phyloP scores from a whole-genome alignment of 106 monocot species.

The Triglochin maritima region DNA sequence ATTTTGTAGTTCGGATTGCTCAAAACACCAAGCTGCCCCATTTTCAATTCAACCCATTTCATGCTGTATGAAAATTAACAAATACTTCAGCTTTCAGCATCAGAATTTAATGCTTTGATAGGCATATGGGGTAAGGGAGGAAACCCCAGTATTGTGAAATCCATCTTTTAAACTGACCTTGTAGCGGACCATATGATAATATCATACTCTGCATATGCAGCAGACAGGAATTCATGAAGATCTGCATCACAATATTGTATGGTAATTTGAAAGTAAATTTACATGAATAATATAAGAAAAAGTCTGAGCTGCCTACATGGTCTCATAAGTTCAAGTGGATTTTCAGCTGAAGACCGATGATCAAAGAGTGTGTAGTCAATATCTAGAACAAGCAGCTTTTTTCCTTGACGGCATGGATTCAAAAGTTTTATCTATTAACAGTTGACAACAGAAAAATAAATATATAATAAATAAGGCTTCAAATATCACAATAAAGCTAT shows the following conservation, averaged over 20 bases:
- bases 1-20: constrained; percentile 87
- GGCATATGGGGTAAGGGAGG: neutral
- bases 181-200: constrained; percentile 99
- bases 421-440: constrained; percentile 58
- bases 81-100: neutral
- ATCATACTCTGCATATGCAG: constrained; percentile 84
- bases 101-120: neutral
- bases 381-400: constrained; percentile 92
- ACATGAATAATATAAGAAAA: constrained; percentile 1
- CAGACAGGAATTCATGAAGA: constrained; percentile 93
- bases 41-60: constrained; percentile 96
- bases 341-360: constrained; percentile 89
- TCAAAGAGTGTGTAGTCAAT: constrained; percentile 98
- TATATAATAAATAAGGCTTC: neutral
- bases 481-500: too few species aligned
- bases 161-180: constrained; percentile 31
- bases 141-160: neutral
- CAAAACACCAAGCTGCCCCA: constrained; percentile 91
- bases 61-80: constrained; percentile 39
- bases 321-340: constrained; percentile 86
- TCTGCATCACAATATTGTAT: constrained; percentile 35
- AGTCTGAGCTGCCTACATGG: constrained; percentile 45
- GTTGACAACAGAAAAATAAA: neutral
- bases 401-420: constrained; percentile 83
- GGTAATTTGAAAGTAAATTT: neutral